Evolutionary conservation across 305 asterid species (phyloP).

Genomic region (Fraxinus greggii): DNA sequence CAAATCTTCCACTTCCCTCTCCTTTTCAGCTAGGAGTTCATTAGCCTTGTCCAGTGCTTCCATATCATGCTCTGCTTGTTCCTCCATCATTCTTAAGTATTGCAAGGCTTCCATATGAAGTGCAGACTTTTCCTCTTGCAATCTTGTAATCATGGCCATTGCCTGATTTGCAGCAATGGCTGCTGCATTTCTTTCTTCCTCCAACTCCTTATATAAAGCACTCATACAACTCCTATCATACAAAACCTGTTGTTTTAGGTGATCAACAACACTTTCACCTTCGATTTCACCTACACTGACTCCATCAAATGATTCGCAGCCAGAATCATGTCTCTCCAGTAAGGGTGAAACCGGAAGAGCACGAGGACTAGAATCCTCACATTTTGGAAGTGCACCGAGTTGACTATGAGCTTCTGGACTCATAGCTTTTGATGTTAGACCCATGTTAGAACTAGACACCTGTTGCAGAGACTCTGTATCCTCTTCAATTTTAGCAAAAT

Average conservation of each 20-base stretch:
- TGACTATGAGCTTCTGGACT: slow-evolving; percentile 25
- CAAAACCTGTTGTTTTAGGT: slow-evolving; percentile 54
- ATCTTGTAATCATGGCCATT: slow-evolving; percentile 86
- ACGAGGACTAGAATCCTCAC: slow-evolving; percentile 18
- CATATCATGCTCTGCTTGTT: slow-evolving; percentile 82
- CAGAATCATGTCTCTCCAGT: slow-evolving; percentile 32
- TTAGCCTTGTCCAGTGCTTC: slow-evolving; percentile 77
- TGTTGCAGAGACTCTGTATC: slow-evolving; percentile 23
- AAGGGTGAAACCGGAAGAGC: slow-evolving; percentile 30
- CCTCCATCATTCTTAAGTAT: slow-evolving; percentile 91
- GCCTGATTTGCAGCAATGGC: slow-evolving; percentile 74
- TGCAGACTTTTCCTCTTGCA: slow-evolving; percentile 87
- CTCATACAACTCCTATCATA: slow-evolving; percentile 43
- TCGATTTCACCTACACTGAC: slow-evolving; percentile 38
- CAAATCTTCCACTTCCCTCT: slow-evolving; percentile 73
- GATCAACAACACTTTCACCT: slow-evolving; percentile 50
- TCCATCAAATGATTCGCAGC: slow-evolving; percentile 38
- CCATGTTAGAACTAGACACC: slow-evolving; percentile 27
- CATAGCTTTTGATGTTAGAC: slow-evolving; percentile 17
- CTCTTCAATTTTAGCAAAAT: slow-evolving; percentile 34
- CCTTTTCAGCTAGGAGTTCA: slow-evolving; percentile 69
- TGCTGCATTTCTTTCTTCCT: slow-evolving; percentile 81
- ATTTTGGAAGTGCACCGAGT: slow-evolving; percentile 18
- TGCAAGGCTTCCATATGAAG: slow-evolving; percentile 86
- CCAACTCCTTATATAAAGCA: slow-evolving; percentile 63